A percentile compares a stretch with the other conserved stretches of the same genome.
These are phyloP conservation scores for Saitozyma sp. DNA, from an alignment of 768 basidiomycete genomes.

Conservation along the genomic window DNA sequence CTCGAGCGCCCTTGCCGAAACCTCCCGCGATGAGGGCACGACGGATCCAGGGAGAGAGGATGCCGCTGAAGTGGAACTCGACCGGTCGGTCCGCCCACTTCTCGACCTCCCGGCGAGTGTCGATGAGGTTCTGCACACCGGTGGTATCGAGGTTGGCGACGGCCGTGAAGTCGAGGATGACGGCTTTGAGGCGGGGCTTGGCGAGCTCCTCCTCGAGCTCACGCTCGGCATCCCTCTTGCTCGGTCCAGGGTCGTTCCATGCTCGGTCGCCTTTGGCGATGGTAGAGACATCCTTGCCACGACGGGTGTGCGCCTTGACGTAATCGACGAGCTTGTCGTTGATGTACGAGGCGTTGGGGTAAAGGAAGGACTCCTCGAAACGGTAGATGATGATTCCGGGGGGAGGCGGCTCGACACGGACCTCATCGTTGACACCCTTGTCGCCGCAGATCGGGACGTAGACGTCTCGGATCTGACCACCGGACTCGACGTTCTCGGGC, in stretches of 20 bases:
- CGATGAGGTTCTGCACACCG: conserved; percentile 83
- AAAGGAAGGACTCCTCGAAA: conserved; percentile 81
- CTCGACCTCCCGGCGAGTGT: conserved; percentile 83
- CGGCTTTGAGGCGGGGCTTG: conserved; percentile 72
- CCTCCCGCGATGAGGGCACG: conserved; percentile 76
- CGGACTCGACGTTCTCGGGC: conserved; percentile 44
- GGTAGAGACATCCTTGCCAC: conserved; percentile 70
- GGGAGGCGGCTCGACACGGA: conserved; percentile 73
- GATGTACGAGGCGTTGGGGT: conserved; percentile 55
- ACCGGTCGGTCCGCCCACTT: conserved; percentile 72
- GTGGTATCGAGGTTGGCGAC: conserved; percentile 90
- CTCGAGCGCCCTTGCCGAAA: conserved; percentile 69
- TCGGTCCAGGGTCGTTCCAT: conserved; percentile 91
- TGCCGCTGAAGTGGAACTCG: conserved; percentile 89
- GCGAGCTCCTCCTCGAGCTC: conserved; percentile 57
- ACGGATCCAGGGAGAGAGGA: conserved; percentile 90
- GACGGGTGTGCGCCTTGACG: conserved; percentile 72
- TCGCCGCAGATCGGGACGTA: conserved; percentile 71
- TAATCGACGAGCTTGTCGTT: conserved; percentile 76
- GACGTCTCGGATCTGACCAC: conserved; percentile 64
- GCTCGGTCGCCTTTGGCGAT: conserved; percentile 71
- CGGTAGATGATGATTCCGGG: conserved; percentile 90
- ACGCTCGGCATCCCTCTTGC: conserved; percentile 56
- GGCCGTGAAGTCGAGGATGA: conserved; percentile 86
- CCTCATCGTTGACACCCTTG: conserved; percentile 61